Conservation (phyloP, 2,329 filamentous ascomycete genomes). For the Xenoacremonium recifei region DNA sequence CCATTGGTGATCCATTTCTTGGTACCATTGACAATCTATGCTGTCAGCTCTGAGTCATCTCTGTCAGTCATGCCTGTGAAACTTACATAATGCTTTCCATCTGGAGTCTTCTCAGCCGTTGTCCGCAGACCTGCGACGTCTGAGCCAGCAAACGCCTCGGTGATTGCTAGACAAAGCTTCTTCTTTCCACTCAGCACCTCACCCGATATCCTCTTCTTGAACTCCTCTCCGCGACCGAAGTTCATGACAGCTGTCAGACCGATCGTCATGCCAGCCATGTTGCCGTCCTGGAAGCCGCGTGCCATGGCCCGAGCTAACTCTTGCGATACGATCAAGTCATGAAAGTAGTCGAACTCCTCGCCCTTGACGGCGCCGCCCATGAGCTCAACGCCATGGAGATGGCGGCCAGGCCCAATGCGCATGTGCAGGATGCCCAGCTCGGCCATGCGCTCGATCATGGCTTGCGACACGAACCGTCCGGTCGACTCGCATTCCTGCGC, state of each 20-base stretch:
- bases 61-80: not conserved
- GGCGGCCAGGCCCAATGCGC: slow-evolving; percentile 79
- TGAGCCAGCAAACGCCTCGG: slow-evolving; percentile 79
- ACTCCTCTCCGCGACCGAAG: slow-evolving; percentile 66
- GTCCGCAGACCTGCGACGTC: slow-evolving; percentile 80
- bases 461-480: slow-evolving; percentile 68
- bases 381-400: slow-evolving; percentile 69
- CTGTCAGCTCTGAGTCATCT: slow-evolving; percentile 4
- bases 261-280: slow-evolving; percentile 85
- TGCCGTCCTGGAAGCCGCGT: slow-evolving; percentile 81
- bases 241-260: slow-evolving; percentile 76
- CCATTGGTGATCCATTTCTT: slow-evolving; percentile 91
- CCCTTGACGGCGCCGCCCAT: slow-evolving; percentile 70
- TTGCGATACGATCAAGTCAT: slow-evolving; percentile 74
- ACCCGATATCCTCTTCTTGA: slow-evolving; percentile 65
- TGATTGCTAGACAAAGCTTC: slow-evolving; percentile 86
- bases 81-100: slow-evolving; percentile 70
- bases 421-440: slow-evolving; percentile 72
- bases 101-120: slow-evolving; percentile 72
- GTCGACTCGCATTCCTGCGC: slow-evolving; percentile 73
- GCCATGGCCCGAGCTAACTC: slow-evolving; percentile 70
- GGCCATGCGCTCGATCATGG: slow-evolving; percentile 78
- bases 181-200: slow-evolving; percentile 79
- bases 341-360: slow-evolving; percentile 84
- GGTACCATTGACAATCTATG: slow-evolving; percentile 61